Evolutionary conservation across 2,329 filamentous ascomycete genomes (phyloP).

Genomic region (Boeremia exigua): DNA sequence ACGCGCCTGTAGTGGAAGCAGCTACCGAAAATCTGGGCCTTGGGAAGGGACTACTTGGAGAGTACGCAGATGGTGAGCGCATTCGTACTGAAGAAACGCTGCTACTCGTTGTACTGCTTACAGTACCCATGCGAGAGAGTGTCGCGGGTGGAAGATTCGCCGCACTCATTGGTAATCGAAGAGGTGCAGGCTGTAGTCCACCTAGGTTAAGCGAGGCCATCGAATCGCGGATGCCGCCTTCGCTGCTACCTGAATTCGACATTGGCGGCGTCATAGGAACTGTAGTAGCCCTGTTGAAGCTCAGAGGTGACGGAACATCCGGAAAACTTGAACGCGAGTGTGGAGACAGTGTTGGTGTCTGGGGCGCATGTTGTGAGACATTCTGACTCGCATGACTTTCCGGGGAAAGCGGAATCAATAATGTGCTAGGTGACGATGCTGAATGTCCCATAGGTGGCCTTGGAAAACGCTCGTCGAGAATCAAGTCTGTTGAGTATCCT

Average conservation of each 20-base stretch:
- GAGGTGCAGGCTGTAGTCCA: slow-evolving; percentile 1
- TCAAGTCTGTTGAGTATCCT: slow-evolving; percentile 1
- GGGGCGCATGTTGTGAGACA: not conserved
- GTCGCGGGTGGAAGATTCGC: slow-evolving; percentile 9
- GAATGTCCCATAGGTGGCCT: not conserved
- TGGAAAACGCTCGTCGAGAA: slow-evolving; percentile 1
- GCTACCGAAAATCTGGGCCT: slow-evolving; percentile 20
- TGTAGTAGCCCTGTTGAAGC: slow-evolving; percentile 12
- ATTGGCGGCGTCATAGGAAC: slow-evolving; percentile 23
- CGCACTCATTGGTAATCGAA: slow-evolving; percentile 7
- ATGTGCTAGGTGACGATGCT: slow-evolving; percentile 1
- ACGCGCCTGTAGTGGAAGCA: slow-evolving; percentile 10
- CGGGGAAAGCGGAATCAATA: not conserved
- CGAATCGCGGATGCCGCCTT: slow-evolving; percentile 18
- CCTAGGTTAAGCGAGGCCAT: slow-evolving; percentile 20
- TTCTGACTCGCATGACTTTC: not conserved
- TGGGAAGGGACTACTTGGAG: slow-evolving; percentile 15
- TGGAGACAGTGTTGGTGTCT: not conserved
- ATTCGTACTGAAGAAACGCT: slow-evolving; percentile 6
- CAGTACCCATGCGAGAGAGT: slow-evolving; percentile 18
- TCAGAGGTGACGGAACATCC: slow-evolving; percentile 18
- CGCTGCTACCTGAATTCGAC: slow-evolving; percentile 18
- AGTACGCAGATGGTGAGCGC: not conserved
- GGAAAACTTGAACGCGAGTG: not conserved
- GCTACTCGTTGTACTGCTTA: slow-evolving; percentile 16